Evolutionary conservation across 2,329 filamentous ascomycete species (phyloP).

Genomic region (Hymenoscyphus fraxineus): DNA sequence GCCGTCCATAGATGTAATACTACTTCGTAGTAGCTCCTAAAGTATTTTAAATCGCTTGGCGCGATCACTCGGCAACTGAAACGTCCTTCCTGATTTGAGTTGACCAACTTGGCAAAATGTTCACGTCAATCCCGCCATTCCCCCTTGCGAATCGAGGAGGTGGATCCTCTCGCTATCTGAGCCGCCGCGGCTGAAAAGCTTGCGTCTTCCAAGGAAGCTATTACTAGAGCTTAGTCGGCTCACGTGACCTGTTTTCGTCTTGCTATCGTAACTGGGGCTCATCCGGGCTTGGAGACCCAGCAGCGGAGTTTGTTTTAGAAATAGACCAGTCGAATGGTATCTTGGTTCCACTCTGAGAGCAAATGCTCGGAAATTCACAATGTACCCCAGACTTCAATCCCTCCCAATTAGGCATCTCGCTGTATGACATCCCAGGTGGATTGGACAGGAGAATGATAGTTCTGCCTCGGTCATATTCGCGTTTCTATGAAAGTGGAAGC

Average conservation of each 20-base stretch:
- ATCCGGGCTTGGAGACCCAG: not conserved
- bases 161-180: not conserved
- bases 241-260: not conserved
- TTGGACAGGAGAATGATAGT: not conserved
- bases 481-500: not conserved
- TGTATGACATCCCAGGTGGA: not conserved
- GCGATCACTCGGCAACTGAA: not conserved
- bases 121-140: not conserved
- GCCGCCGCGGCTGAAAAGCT: not conserved
- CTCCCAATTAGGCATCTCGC: conserved; percentile 8
- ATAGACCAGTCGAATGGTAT: not conserved
- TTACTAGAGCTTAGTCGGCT: not conserved
- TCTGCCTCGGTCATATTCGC: not conserved
- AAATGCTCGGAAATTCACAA: not conserved
- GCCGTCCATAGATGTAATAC: not conserved
- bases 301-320: not conserved
- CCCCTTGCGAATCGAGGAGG: not conserved
- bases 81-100: conserved; percentile 8
- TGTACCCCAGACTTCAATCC: conserved; percentile 1
- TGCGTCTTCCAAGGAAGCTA: not conserved
- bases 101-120: conserved; percentile 2
- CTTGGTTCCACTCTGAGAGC: not conserved
- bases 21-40: not conserved
- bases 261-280: not conserved
- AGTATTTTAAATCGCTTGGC: conserved; percentile 7